phyloP scores from a whole-genome alignment of 345 rosid genomes.

The Camelina laxa region DNA sequence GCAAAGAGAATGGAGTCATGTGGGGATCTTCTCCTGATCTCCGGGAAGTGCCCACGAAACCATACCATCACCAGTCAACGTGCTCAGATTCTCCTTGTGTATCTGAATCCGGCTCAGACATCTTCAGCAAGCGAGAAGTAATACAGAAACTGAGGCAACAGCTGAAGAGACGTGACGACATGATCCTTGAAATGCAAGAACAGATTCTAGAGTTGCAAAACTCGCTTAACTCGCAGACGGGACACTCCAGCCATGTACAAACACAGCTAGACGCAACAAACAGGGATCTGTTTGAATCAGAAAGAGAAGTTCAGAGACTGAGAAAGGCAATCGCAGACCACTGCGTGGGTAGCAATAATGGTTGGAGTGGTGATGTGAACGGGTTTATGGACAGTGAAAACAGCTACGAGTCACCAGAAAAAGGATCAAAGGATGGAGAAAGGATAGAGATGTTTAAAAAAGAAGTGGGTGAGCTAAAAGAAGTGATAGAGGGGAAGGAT shows the following conservation, averaged over 20 bases:
- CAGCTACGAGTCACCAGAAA: slow-evolving; percentile 49
- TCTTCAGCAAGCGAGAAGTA: slow-evolving; percentile 91
- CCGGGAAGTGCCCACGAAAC: slow-evolving; percentile 77
- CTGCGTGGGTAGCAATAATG: slow-evolving; percentile 56
- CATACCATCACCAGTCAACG: slow-evolving; percentile 73
- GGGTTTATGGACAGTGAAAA: slow-evolving; percentile 57
- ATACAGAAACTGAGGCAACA: slow-evolving; percentile 94
- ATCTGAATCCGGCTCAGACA: slow-evolving; percentile 97
- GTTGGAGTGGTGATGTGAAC: slow-evolving; percentile 72
- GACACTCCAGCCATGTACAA: slow-evolving; percentile 72
- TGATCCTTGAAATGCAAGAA: slow-evolving; percentile 97
- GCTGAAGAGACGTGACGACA: slow-evolving; percentile 89
- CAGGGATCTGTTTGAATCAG: slow-evolving; percentile 75
- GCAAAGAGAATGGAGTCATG: slow-evolving; percentile 66
- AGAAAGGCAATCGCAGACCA: slow-evolving; percentile 92
- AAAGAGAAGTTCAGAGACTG: slow-evolving; percentile 84
- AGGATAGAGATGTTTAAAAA: slow-evolving; percentile 74
- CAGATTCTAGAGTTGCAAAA: slow-evolving; percentile 76
- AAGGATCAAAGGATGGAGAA: slow-evolving; percentile 59
- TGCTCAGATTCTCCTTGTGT: slow-evolving; percentile 96
- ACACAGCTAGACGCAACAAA: slow-evolving; percentile 76
- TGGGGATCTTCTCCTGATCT: slow-evolving; percentile 86
- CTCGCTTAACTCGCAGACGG: slow-evolving; percentile 64
- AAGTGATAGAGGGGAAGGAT: slow-evolving; percentile 91
- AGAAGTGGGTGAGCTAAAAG: slow-evolving; percentile 86